Evolutionary conservation across 192 early-diverging fungal species (phyloP).

Genomic region (Rhizophagus prolifer): DNA sequence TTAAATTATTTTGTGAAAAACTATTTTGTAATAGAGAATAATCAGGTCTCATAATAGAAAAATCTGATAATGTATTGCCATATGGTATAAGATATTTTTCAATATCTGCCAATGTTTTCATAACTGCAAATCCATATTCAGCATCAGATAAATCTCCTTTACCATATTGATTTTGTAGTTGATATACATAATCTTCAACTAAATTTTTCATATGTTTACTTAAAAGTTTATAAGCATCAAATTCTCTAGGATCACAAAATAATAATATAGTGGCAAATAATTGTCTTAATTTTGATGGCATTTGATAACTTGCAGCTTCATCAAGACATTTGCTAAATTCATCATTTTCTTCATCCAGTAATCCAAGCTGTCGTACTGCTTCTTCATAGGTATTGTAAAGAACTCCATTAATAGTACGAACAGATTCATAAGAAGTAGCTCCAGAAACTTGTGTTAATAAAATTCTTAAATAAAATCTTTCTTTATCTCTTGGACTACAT

Average conservation of each 20-base stretch:
- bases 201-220: background rate
- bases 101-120: background rate
- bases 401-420: constrained; percentile 25
- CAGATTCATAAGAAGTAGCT: constrained; percentile 18
- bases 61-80: background rate
- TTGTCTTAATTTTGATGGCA: constrained; percentile 10
- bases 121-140: background rate
- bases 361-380: constrained; percentile 3
- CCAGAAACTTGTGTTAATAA: constrained; percentile 21
- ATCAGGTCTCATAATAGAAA: background rate
- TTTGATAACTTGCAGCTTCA: background rate
- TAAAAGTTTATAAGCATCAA: background rate
- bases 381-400: constrained; percentile 25
- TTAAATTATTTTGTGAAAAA: background rate
- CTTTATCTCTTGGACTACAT: constrained; percentile 18
- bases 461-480: constrained; percentile 28
- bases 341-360: constrained; percentile 29
- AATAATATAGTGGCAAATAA: constrained; percentile 31
- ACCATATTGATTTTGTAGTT: background rate
- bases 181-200: constrained; percentile 14
- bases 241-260: constrained; percentile 1
- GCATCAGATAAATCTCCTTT: background rate
- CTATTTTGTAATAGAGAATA: background rate
- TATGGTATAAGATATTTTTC: background rate
- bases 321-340: constrained; percentile 17